Percentiles rank a stretch among this genome's conserved stretches.
These are phyloP conservation scores for Collybiopsis luxurians DNA, from an alignment of 768 basidiomycete genomes.

Conservation along the genomic window DNA sequence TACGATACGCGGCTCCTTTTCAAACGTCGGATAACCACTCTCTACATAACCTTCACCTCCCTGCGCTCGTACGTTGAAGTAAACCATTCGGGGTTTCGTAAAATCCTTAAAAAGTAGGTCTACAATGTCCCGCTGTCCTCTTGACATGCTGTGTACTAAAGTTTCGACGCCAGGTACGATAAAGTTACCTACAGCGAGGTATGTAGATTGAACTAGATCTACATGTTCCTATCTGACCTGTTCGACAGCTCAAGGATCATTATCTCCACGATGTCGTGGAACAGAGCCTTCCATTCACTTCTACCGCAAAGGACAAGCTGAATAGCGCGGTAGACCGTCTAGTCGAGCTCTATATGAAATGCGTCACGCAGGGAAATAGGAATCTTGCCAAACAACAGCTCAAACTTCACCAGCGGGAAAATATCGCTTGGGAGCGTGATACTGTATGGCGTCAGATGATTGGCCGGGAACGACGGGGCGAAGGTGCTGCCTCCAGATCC, in stretches of 20 bases:
- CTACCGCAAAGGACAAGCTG: constrained; percentile 58
- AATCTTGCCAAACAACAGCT: constrained; percentile 76
- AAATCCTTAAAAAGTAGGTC: constrained; percentile 90
- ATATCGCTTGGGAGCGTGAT: constrained; percentile 96
- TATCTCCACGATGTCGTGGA: constrained; percentile 77
- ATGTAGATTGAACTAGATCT: constrained; percentile 9
- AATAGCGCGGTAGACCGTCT: constrained; percentile 57
- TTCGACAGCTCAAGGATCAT: constrained; percentile 62
- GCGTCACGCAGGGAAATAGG: constrained; percentile 74
- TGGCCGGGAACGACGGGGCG: constrained; percentile 72
- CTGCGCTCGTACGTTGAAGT: constrained; percentile 87
- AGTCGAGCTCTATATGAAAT: constrained; percentile 76
- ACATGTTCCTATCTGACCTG: background rate
- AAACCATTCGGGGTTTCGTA: constrained; percentile 91
- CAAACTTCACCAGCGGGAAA: constrained; percentile 83
- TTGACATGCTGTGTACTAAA: constrained; percentile 9
- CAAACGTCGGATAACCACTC: constrained; percentile 83
- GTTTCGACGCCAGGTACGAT: constrained; percentile 87
- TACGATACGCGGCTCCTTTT: constrained; percentile 80
- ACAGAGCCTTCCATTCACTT: constrained; percentile 62
- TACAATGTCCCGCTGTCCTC: background rate
- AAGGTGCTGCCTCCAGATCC: constrained; percentile 28
- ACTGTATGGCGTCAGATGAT: constrained; percentile 99
- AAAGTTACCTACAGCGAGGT: constrained; percentile 82
- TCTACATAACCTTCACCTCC: constrained; percentile 74